These are phyloP conservation scores for Cercospora canescens DNA, from an alignment of 2,329 filamentous ascomycete genomes.

Conservation along the genomic window DNA sequence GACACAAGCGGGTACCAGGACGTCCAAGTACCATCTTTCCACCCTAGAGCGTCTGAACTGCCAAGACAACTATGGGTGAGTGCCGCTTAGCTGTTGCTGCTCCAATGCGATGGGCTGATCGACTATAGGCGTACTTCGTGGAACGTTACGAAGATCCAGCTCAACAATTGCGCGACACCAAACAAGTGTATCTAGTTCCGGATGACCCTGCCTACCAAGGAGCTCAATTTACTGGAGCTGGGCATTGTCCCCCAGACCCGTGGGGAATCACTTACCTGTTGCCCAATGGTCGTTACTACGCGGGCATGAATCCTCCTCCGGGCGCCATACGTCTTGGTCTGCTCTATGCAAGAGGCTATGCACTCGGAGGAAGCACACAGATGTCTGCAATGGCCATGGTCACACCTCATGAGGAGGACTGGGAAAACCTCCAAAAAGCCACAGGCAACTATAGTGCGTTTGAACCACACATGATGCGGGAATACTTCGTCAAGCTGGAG, in stretches of 20 bases:
- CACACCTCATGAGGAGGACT: constrained; percentile 60
- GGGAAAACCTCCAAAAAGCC: constrained; percentile 55
- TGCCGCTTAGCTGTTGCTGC: neutral
- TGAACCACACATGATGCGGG: constrained; percentile 57
- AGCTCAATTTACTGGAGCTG: neutral
- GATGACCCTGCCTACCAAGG: constrained; percentile 3
- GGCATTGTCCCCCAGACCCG: constrained; percentile 4
- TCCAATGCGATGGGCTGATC: constrained; percentile 35
- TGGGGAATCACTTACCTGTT: constrained; percentile 38
- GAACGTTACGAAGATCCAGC: constrained; percentile 3
- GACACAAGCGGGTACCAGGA: constrained; percentile 55
- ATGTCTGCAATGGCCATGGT: constrained; percentile 63
- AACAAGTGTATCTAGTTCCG: constrained; percentile 4
- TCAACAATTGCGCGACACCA: constrained; percentile 8
- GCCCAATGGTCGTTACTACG: constrained; percentile 51
- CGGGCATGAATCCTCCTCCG: constrained; percentile 49
- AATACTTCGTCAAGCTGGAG: constrained; percentile 54
- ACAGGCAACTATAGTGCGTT: constrained; percentile 60
- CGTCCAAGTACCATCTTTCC: constrained; percentile 27
- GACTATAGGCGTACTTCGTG: constrained; percentile 1
- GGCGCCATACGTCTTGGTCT: constrained; percentile 25
- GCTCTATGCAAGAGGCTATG: constrained; percentile 58
- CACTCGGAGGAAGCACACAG: constrained; percentile 57
- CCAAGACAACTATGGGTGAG: constrained; percentile 12
- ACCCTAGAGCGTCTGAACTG: constrained; percentile 14